Percentiles rank a stretch among this genome's conserved stretches.
These are phyloP conservation scores for Zymoseptoria pseudotritici DNA, from an alignment of 2,329 filamentous ascomycete genomes.

Conservation along the genomic window DNA sequence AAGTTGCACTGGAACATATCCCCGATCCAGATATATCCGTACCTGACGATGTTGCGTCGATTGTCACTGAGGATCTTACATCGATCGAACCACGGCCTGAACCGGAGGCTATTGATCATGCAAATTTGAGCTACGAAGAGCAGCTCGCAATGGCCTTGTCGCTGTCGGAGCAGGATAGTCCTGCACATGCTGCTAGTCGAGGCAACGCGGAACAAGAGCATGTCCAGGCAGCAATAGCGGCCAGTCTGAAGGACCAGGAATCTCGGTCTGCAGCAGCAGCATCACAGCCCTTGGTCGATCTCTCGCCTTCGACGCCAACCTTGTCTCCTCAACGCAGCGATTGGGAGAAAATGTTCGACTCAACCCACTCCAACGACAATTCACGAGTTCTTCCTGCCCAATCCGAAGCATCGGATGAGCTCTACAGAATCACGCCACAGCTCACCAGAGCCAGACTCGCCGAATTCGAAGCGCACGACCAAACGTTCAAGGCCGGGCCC, in stretches of 20 bases:
- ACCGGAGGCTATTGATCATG: conserved; percentile 12
- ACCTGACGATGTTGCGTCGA: conserved; percentile 12
- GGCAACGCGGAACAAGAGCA: conserved; percentile 17
- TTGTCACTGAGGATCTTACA: conserved; percentile 1
- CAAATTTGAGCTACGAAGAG: conserved; percentile 29
- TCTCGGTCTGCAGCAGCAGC: conserved; percentile 16
- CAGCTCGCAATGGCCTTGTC: conserved; percentile 32
- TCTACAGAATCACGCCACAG: conserved; percentile 29
- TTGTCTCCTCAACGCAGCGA: conserved; percentile 8
- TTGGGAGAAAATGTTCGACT: conserved; percentile 19
- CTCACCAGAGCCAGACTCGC: conserved; percentile 28
- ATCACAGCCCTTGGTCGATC: conserved; percentile 21
- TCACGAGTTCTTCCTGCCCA: conserved; percentile 7
- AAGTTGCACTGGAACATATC: conserved; percentile 29
- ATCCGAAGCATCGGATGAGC: conserved; percentile 20
- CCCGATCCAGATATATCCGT: conserved; percentile 14
- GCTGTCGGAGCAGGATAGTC: conserved; percentile 28
- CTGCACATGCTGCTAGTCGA: conserved; percentile 6
- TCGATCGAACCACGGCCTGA: conserved; percentile 3
- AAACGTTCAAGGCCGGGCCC: background rate
- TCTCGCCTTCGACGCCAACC: conserved; percentile 19
- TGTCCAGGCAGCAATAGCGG: conserved; percentile 28
- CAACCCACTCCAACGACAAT: conserved; percentile 8
- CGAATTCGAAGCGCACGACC: conserved; percentile 15
- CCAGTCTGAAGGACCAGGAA: conserved; percentile 27